Conservation (phyloP, 108 stramenopile species). For the Schizochytrium sp. region DNA sequence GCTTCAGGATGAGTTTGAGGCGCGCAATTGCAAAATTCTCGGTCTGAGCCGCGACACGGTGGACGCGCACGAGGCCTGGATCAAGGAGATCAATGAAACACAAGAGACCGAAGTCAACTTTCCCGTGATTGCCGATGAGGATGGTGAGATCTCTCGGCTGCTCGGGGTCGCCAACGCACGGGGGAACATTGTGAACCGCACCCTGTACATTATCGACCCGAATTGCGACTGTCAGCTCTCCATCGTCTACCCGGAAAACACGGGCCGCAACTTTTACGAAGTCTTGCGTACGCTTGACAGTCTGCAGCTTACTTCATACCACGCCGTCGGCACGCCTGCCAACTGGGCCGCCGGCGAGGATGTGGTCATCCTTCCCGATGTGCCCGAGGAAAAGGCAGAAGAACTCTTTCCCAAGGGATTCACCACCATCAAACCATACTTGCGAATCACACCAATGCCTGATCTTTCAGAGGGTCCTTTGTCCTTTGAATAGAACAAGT, state of each 20-base stretch:
- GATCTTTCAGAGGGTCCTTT: not conserved
- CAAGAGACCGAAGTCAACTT: conserved; percentile 54
- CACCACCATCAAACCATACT: conserved; percentile 16
- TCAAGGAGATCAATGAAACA: conserved; percentile 49
- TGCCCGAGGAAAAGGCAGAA: not conserved
- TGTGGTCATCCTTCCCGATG: not conserved
- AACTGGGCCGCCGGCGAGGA: conserved; percentile 53
- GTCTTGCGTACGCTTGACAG: conserved; percentile 64
- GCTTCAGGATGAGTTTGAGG: conserved; percentile 49
- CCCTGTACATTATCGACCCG: conserved; percentile 68
- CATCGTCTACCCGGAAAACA: conserved; percentile 68
- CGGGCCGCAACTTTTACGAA: conserved; percentile 72
- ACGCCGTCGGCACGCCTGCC: conserved; percentile 60
- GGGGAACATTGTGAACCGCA: conserved; percentile 58
- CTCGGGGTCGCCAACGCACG: conserved; percentile 50
- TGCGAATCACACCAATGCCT: conserved; percentile 17
- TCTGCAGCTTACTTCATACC: conserved; percentile 54
- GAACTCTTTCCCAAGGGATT: conserved; percentile 16
- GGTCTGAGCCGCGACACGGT: conserved; percentile 63
- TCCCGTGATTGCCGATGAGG: conserved; percentile 68
- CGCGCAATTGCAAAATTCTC: conserved; percentile 55
- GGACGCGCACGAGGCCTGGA: conserved; percentile 64
- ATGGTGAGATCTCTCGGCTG: conserved; percentile 57
- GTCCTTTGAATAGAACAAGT: not conserved
- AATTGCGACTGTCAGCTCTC: conserved; percentile 67